Evolutionary conservation across 192 early-diverging fungal species (phyloP).

Genomic region (Entomortierella lignicola): DNA sequence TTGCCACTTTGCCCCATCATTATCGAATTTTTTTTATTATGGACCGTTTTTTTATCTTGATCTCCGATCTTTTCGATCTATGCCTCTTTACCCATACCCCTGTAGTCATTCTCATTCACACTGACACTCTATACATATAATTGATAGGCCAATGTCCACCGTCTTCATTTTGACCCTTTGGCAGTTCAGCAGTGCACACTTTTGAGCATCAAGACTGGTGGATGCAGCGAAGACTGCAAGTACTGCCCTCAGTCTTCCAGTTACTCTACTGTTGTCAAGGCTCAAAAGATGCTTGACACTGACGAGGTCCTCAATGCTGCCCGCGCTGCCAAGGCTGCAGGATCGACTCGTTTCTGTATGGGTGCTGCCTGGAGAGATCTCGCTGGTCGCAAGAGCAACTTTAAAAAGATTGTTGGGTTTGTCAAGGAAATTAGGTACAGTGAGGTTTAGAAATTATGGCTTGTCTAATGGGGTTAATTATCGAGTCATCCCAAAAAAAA

Average conservation of each 20-base stretch:
- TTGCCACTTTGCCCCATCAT: constrained; percentile 28
- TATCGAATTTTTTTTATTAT: constrained; percentile 7
- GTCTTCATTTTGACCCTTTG: constrained; percentile 72
- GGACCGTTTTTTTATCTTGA: constrained; percentile 18
- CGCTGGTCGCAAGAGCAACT: constrained; percentile 84
- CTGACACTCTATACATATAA: not conserved
- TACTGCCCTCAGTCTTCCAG: constrained; percentile 85
- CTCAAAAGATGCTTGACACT: constrained; percentile 75
- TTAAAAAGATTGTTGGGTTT: constrained; percentile 79
- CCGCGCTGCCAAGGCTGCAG: constrained; percentile 78
- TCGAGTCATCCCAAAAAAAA: not conserved
- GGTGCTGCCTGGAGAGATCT: constrained; percentile 88
- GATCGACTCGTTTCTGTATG: constrained; percentile 87
- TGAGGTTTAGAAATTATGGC: not conserved
- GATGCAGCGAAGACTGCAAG: constrained; percentile 86
- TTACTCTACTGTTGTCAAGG: constrained; percentile 76
- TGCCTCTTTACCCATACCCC: no score
- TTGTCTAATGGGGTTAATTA: not conserved
- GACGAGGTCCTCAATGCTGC: constrained; percentile 79
- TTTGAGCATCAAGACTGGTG: constrained; percentile 85
- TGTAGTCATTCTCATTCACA: no score
- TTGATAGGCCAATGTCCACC: constrained; percentile 78
- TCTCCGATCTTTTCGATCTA: constrained; percentile 2
- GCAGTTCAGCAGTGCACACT: constrained; percentile 86
- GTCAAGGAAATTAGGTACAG: constrained; percentile 79